phyloP scores from a whole-genome alignment of 2,329 filamentous ascomycete genomes.

The Stromatinia cepivora region DNA sequence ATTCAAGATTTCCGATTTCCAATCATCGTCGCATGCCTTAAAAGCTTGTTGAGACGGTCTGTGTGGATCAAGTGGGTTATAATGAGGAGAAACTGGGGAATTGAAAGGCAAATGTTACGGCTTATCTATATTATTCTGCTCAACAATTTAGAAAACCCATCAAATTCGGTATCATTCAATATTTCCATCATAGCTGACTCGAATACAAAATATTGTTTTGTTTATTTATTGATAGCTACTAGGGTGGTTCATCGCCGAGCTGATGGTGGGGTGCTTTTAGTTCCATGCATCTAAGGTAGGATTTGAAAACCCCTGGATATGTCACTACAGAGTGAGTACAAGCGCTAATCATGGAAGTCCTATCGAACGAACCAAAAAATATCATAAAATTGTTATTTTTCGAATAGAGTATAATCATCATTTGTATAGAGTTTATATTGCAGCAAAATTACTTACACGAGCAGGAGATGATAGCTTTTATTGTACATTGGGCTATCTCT shows the following conservation, averaged over 20 bases:
- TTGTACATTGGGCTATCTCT: background rate
- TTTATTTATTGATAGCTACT: background rate
- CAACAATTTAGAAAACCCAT: background rate
- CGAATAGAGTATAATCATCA: background rate
- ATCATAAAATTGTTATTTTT: background rate
- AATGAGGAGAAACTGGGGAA: constrained; percentile 6
- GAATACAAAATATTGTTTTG: background rate
- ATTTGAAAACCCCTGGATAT: background rate
- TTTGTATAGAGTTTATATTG: background rate
- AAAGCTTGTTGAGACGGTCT: background rate
- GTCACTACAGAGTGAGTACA: background rate
- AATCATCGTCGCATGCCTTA: background rate
- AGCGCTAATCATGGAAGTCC: background rate
- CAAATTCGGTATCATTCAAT: background rate
- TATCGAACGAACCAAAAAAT: background rate
- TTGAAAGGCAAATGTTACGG: background rate
- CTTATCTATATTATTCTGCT: background rate
- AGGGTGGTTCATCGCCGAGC: background rate
- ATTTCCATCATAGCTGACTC: background rate
- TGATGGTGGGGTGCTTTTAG: background rate
- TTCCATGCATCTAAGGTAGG: background rate
- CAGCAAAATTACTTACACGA: background rate
- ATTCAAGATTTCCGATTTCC: background rate
- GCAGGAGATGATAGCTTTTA: no score
- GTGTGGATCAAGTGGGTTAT: background rate